Percentiles rank a stretch among this genome's conserved stretches.
phyloP scores from a whole-genome alignment of 176 grass and related monocot genomes.

The Rhynchospora breviuscula region DNA sequence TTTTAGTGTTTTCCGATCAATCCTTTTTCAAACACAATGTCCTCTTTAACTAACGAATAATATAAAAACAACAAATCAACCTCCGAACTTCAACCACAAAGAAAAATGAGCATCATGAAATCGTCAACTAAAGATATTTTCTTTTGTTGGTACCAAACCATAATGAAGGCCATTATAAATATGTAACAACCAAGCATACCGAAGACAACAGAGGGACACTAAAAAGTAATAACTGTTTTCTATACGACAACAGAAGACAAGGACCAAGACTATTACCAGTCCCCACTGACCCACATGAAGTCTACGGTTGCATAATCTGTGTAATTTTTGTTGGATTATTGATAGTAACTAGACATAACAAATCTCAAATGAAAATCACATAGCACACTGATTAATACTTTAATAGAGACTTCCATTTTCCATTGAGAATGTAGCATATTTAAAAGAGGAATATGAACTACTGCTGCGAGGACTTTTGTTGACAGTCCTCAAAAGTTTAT shows the following conservation, averaged over 20 bases:
- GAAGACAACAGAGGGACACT: neutral
- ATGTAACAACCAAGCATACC: neutral
- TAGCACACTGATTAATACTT: neutral
- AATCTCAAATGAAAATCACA: neutral
- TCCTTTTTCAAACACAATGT: slow-evolving; percentile 11
- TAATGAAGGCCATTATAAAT: neutral
- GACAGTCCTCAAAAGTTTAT: too few relatives aligned
- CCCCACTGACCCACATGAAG: neutral
- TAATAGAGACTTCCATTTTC: neutral
- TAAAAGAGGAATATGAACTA: neutral
- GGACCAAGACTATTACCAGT: neutral
- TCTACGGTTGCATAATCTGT: neutral
- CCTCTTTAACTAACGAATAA: neutral
- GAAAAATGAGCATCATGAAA: neutral
- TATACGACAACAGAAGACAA: neutral
- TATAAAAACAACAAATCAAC: slow-evolving; percentile 12
- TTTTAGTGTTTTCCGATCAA: neutral
- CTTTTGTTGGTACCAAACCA: slow-evolving; percentile 11
- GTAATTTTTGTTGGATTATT: neutral
- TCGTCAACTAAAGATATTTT: slow-evolving; percentile 12
- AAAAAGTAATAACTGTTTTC: neutral
- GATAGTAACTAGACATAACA: neutral
- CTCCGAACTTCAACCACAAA: neutral
- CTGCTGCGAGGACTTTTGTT: neutral
- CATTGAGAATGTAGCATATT: neutral